Percentiles rank a stretch among this genome's conserved stretches.
Evolutionary conservation across 352 stramenopile species (phyloP).

Genomic region (Aphanomyces astaci): DNA sequence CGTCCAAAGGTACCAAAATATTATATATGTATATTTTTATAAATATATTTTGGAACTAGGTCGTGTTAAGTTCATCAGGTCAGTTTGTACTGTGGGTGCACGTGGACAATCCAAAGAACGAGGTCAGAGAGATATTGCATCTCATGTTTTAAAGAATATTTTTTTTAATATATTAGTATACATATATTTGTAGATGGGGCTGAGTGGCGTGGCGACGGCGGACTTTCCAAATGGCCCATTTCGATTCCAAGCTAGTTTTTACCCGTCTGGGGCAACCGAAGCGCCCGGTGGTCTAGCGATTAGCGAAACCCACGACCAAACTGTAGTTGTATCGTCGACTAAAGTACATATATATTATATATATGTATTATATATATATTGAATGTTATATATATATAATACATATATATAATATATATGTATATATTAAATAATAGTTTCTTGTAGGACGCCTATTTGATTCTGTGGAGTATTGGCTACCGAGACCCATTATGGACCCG

Average conservation of each 20-base stretch:
- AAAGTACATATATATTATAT: too few species aligned
- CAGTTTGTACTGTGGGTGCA: conserved; percentile 97
- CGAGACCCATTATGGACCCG: conserved; percentile 93
- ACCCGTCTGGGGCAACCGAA: conserved; percentile 84
- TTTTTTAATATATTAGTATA: too few species aligned
- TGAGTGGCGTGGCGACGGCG: conserved; percentile 85
- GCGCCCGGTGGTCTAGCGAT: conserved; percentile 60
- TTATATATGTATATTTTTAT: too few species aligned
- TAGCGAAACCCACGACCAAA: conserved; percentile 95
- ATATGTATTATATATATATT: too few species aligned
- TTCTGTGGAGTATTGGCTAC: conserved; percentile 94
- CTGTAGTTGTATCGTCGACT: conserved; percentile 36
- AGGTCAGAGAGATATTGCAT: conserved; percentile 21
- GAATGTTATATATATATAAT: too few species aligned
- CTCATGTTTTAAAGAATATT: too few species aligned
- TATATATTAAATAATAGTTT: too few species aligned
- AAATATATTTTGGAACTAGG: too few species aligned
- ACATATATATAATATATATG: too few species aligned
- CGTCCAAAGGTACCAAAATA: conserved; percentile 85
- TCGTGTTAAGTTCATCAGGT: conserved; percentile 81
- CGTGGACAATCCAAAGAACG: conserved; percentile 82
- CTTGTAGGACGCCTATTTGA: conserved; percentile 63
- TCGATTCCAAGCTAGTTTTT: conserved; percentile 83
- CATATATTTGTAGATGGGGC: conserved; percentile 66
- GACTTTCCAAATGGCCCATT: conserved; percentile 90